Conservation (phyloP, 83 land plant genomes). For the Diphasiastrum complanatum region DNA sequence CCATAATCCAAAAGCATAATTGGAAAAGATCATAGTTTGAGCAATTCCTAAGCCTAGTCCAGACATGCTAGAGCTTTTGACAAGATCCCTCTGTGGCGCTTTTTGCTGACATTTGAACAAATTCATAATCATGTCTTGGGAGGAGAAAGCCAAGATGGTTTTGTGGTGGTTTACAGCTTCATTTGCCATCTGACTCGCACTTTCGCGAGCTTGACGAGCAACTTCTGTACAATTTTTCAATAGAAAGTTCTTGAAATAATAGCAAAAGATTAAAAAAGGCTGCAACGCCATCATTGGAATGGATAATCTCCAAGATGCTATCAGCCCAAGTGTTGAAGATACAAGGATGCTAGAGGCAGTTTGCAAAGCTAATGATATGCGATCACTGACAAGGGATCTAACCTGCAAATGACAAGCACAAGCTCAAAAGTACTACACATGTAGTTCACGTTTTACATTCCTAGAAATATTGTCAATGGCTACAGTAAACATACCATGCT, state of each 20-base stretch:
- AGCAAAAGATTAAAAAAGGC: conserved; percentile 20
- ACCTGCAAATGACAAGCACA: no score
- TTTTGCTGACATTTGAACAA: conserved; percentile 1
- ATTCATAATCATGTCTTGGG: conserved; percentile 15
- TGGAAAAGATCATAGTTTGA: neutral
- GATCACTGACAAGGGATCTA: conserved; percentile 24
- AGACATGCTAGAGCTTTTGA: conserved; percentile 7
- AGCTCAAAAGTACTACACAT: no score
- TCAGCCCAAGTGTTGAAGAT: conserved; percentile 1
- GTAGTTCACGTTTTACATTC: no score
- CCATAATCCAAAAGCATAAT: conserved; percentile 23
- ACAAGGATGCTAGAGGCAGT: conserved; percentile 10
- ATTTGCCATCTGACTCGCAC: conserved; percentile 13
- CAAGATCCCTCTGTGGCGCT: neutral
- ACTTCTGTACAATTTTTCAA: neutral
- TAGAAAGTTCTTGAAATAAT: conserved; percentile 8
- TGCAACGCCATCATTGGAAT: conserved; percentile 18
- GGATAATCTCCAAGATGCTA: conserved; percentile 19
- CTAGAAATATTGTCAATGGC: no score
- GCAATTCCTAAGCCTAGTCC: conserved; percentile 21
- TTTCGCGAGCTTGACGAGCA: conserved; percentile 15
- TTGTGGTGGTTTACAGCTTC: conserved; percentile 25
- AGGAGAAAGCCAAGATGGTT: conserved; percentile 22
- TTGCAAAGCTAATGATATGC: conserved; percentile 18
- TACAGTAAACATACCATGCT: no score